Conservation (phyloP, 768 basidiomycete species). For the Lepiota brunneoincarnata region DNA sequence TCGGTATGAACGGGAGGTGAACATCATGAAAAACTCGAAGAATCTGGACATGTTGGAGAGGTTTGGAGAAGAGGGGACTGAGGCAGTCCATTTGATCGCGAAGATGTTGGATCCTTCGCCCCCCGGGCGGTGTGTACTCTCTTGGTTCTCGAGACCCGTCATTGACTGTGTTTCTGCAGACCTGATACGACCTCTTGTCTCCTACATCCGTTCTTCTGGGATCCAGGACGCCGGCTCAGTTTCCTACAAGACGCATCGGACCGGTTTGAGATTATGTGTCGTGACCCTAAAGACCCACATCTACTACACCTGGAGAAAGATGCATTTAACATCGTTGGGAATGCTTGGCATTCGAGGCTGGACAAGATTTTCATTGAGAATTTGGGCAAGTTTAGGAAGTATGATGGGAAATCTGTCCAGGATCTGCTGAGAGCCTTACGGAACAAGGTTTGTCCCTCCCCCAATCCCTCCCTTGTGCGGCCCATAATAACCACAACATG, state of each 20-base stretch:
- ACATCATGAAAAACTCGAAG: conserved; percentile 85
- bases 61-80: conserved; percentile 92
- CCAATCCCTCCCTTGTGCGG: background rate
- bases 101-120: conserved; percentile 81
- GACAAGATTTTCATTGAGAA: conserved; percentile 93
- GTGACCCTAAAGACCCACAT: conserved; percentile 80
- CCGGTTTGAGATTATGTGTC: conserved; percentile 96
- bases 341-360: conserved; percentile 85
- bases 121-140: conserved; percentile 56
- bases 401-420: conserved; percentile 87
- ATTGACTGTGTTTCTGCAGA: conserved; percentile 34
- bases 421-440: conserved; percentile 90
- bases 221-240: conserved; percentile 74
- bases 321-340: conserved; percentile 72
- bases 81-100: conserved; percentile 78
- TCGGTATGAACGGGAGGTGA: conserved; percentile 88
- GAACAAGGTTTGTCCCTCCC: conserved; percentile 72
- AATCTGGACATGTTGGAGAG: conserved; percentile 66
- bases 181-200: conserved; percentile 88
- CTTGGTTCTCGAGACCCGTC: background rate
- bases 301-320: conserved; percentile 73
- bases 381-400: conserved; percentile 96
- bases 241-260: conserved; percentile 99
- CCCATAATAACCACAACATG: background rate
- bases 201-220: conserved; percentile 97